These are phyloP conservation scores for Tagetes patula DNA, from an alignment of 129 eudicot genomes.

Conservation along the genomic window DNA sequence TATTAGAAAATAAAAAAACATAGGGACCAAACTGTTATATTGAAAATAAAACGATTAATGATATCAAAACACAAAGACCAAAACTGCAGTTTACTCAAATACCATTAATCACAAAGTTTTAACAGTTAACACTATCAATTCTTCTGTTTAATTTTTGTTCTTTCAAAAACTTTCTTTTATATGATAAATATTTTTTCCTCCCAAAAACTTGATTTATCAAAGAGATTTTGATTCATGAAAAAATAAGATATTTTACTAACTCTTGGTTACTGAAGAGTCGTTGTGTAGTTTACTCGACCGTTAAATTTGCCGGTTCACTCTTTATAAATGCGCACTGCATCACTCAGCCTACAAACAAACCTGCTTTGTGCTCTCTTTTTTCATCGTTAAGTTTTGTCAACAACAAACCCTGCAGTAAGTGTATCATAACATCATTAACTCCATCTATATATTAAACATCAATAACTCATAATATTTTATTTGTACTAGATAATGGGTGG, in stretches of 20 bases:
- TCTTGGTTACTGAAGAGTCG: constrained; percentile 11
- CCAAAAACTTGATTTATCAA: too few relatives aligned
- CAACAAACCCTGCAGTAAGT: neutral
- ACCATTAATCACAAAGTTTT: too few relatives aligned
- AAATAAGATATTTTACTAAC: too few relatives aligned
- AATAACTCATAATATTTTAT: neutral
- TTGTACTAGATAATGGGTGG: constrained; percentile 10
- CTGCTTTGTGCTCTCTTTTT: neutral
- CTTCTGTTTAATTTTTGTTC: too few relatives aligned
- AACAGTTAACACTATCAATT: too few relatives aligned
- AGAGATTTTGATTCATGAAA: neutral
- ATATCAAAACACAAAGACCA: too few relatives aligned
- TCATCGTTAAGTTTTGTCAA: neutral
- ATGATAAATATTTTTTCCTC: too few relatives aligned
- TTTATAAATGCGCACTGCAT: neutral
- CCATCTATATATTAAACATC: neutral
- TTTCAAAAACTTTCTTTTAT: too few relatives aligned
- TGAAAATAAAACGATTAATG: too few relatives aligned
- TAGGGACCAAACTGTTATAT: too few relatives aligned
- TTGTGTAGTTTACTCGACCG: neutral
- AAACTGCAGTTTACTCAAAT: too few relatives aligned
- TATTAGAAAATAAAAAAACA: too few relatives aligned
- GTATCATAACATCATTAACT: neutral
- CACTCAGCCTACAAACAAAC: neutral
- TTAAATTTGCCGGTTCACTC: neutral